These are phyloP conservation scores for Xylaria sp. DNA, from an alignment of 2,329 filamentous ascomycete species.

Conservation along the genomic window DNA sequence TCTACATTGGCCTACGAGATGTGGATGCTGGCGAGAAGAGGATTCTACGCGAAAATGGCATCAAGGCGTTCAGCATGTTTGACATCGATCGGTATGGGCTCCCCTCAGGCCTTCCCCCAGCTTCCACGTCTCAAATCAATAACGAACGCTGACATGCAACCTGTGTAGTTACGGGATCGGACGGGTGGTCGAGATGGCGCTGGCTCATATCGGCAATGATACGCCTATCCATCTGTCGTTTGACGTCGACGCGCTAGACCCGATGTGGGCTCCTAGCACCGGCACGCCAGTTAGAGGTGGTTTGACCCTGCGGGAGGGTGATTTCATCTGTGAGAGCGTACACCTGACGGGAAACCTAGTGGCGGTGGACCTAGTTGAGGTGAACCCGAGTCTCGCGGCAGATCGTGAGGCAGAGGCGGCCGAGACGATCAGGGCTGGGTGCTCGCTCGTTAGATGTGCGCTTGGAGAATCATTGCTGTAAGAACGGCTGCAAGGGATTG, in stretches of 20 bases:
- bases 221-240: conserved; percentile 98
- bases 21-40: conserved; percentile 95
- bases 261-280: conserved; percentile 94
- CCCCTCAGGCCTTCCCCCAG: not conserved
- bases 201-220: conserved; percentile 92
- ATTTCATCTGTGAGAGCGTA: conserved; percentile 92
- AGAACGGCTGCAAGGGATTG: conserved; percentile 29
- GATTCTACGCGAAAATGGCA: conserved; percentile 85
- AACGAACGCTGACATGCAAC: conserved; percentile 17
- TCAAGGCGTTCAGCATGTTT: conserved; percentile 98
- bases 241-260: conserved; percentile 95
- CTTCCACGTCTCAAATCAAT: not conserved
- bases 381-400: conserved; percentile 77
- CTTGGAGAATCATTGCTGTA: conserved; percentile 90
- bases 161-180: conserved; percentile 83
- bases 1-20: conserved; percentile 95
- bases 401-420: conserved; percentile 71
- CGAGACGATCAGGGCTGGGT: conserved; percentile 90
- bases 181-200: conserved; percentile 96
- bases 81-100: conserved; percentile 83
- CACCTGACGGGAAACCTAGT: conserved; percentile 82
- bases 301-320: conserved; percentile 91
- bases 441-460: conserved; percentile 89
- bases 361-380: conserved; percentile 84
- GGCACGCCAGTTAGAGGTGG: conserved; percentile 95